Percentiles rank a stretch among this genome's conserved stretches.
Evolutionary conservation across 2,329 filamentous ascomycete species (phyloP).

Genomic region (Aspergillus amoenus): DNA sequence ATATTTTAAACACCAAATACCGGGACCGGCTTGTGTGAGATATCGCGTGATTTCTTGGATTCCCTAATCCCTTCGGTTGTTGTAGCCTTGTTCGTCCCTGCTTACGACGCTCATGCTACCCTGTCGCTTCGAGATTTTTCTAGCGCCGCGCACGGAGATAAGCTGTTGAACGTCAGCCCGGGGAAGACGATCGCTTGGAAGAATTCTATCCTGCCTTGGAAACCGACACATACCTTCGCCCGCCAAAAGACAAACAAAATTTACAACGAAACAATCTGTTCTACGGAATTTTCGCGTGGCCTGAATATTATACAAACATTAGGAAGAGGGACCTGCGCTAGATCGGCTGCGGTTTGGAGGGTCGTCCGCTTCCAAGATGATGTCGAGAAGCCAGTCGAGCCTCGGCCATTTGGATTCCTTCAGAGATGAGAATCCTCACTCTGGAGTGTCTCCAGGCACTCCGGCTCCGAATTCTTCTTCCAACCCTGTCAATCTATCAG

Average conservation of each 20-base stretch:
- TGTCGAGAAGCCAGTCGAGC: constrained; percentile 42
- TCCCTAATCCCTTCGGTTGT: background rate
- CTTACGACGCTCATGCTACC: constrained; percentile 15
- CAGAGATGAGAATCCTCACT: constrained; percentile 30
- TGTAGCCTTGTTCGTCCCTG: constrained; percentile 3
- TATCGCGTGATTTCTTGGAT: background rate
- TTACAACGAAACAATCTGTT: no score
- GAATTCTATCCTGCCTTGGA: background rate
- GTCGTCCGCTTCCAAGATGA: constrained; percentile 26
- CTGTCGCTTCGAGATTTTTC: constrained; percentile 15
- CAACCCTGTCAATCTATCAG: constrained; percentile 61
- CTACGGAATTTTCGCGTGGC: background rate
- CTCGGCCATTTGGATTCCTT: constrained; percentile 34
- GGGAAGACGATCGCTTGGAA: constrained; percentile 5
- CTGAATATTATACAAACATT: background rate
- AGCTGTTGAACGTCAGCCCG: constrained; percentile 5
- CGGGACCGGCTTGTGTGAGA: background rate
- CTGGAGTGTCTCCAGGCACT: constrained; percentile 31
- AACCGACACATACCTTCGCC: background rate
- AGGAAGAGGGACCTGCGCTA: background rate
- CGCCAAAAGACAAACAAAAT: background rate
- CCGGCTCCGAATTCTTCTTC: constrained; percentile 29
- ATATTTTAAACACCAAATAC: background rate
- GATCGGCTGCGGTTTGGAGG: background rate
- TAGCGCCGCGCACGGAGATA: constrained; percentile 14